These are phyloP conservation scores for Exophiala sideris DNA, from an alignment of 2,329 filamentous ascomycete species.

Conservation along the genomic window DNA sequence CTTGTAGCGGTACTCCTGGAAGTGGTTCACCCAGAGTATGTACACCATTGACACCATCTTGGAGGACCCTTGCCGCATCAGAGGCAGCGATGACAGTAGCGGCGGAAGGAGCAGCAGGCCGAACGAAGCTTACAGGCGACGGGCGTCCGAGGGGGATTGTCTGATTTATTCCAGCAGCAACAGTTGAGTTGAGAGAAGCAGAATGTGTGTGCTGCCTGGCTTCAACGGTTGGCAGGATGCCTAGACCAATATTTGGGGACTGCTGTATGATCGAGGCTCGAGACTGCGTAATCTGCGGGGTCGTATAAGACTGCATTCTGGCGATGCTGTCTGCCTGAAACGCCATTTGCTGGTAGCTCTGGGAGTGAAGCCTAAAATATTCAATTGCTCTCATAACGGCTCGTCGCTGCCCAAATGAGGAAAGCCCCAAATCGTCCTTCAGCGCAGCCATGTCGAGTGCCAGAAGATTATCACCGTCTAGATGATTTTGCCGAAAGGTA, in stretches of 20 bases:
- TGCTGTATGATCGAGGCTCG: slow-evolving; percentile 8
- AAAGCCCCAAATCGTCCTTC: slow-evolving; percentile 57
- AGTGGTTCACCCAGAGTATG: background rate
- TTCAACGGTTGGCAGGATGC: slow-evolving; percentile 9
- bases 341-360: slow-evolving; percentile 41
- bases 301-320: slow-evolving; percentile 10
- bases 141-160: background rate
- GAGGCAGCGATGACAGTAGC: background rate
- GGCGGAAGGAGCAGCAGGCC: background rate
- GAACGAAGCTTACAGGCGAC: background rate
- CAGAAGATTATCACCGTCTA: slow-evolving; percentile 64
- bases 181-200: slow-evolving; percentile 1
- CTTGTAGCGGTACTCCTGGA: background rate
- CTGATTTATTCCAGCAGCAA: background rate
- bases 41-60: background rate
- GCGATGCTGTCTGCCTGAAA: slow-evolving; percentile 11
- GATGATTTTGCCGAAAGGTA: slow-evolving; percentile 57
- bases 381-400: slow-evolving; percentile 58
- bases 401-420: slow-evolving; percentile 55
- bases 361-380: slow-evolving; percentile 53
- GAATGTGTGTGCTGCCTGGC: slow-evolving; percentile 1
- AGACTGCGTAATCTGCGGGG: slow-evolving; percentile 14
- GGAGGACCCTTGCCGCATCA: background rate
- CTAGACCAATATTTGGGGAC: slow-evolving; percentile 8
- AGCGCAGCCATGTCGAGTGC: slow-evolving; percentile 50